Conservation (phyloP, 768 basidiomycete species). For the Collybia sp. region DNA sequence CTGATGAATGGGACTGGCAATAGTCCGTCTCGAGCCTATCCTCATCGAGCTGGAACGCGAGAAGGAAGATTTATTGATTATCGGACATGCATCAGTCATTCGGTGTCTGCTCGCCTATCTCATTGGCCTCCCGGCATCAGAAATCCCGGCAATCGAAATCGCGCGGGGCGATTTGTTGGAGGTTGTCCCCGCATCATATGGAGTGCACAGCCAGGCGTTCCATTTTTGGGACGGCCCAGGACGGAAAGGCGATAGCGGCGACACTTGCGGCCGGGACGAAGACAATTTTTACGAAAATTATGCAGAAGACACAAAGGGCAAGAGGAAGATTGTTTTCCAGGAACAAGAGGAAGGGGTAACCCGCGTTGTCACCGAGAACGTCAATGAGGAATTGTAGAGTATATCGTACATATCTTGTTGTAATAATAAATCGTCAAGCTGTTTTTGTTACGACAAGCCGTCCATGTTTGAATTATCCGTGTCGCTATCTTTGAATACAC, state of each 20-base stretch:
- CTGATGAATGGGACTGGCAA: no score
- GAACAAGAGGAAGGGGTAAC: conserved; percentile 2
- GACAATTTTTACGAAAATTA: conserved; percentile 89
- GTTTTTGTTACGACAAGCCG: no score
- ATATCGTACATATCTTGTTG: no score
- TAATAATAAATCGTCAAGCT: no score
- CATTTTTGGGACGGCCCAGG: conserved; percentile 93
- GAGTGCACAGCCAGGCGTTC: conserved; percentile 85
- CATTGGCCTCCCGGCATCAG: conserved; percentile 89
- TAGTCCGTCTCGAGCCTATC: conserved; percentile 90
- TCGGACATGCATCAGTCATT: conserved; percentile 96
- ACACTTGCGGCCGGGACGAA: conserved; percentile 40
- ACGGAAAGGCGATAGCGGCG: conserved; percentile 35
- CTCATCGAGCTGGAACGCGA: conserved; percentile 93
- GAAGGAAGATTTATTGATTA: conserved; percentile 91
- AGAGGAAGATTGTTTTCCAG: conserved; percentile 30
- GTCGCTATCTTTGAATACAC: no score
- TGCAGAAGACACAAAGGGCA: conserved; percentile 69
- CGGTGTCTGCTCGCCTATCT: conserved; percentile 92
- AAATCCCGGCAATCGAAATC: conserved; percentile 97
- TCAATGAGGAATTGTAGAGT: no score
- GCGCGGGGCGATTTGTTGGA: conserved; percentile 96
- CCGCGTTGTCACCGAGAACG: not conserved
- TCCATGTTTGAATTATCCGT: not conserved
- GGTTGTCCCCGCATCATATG: conserved; percentile 83